Conservation (phyloP, 2,329 filamentous ascomycete genomes). For the Trichoderma harzianum region DNA sequence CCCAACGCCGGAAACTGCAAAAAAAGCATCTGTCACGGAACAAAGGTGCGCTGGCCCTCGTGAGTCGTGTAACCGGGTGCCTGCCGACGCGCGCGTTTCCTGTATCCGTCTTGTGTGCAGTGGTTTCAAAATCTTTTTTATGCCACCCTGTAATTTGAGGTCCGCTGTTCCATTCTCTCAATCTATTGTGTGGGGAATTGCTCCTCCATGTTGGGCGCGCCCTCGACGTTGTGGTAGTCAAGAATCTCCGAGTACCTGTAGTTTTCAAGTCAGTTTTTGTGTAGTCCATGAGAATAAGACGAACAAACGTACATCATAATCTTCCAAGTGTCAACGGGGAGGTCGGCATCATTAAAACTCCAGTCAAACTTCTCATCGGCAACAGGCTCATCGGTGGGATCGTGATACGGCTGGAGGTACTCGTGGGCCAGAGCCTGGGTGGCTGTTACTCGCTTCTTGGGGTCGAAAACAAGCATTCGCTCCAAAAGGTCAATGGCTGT, state of each 20-base stretch:
- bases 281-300: background rate
- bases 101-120: slow-evolving; percentile 7
- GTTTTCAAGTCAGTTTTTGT: background rate
- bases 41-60: background rate
- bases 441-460: slow-evolving; percentile 90
- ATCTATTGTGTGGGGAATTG: slow-evolving; percentile 38
- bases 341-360: slow-evolving; percentile 98
- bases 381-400: slow-evolving; percentile 92
- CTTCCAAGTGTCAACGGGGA: slow-evolving; percentile 99
- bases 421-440: slow-evolving; percentile 83
- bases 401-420: slow-evolving; percentile 94
- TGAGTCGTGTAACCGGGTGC: background rate
- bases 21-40: slow-evolving; percentile 7
- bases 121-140: slow-evolving; percentile 11
- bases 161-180: background rate
- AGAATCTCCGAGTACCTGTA: slow-evolving; percentile 96
- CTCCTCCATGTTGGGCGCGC: slow-evolving; percentile 41
- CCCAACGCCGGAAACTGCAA: slow-evolving; percentile 29
- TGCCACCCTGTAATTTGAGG: background rate
- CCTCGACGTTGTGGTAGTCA: slow-evolving; percentile 93
- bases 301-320: slow-evolving; percentile 86
- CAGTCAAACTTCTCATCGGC: slow-evolving; percentile 98
- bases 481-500: slow-evolving; percentile 89
- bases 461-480: slow-evolving; percentile 96
- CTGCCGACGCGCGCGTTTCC: slow-evolving; percentile 9